A percentile compares a stretch with the other conserved stretches of the same genome.
phyloP scores from a whole-genome alignment of 208 protist genomes.

The Acanthamoeba castellanii region DNA sequence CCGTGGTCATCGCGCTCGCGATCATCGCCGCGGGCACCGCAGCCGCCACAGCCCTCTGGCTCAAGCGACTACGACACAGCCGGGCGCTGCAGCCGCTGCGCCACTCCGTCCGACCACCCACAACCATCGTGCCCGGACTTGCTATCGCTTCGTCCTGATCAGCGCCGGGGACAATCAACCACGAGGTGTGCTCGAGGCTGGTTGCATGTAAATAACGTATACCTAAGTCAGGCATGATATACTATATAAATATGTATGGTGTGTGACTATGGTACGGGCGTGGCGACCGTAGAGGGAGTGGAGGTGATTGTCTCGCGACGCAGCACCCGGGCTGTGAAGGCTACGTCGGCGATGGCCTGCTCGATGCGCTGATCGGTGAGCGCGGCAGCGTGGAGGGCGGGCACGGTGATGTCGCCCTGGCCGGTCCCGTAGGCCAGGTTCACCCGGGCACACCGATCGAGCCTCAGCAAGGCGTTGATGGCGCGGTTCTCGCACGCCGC shows the following conservation, averaged over 20 bases:
- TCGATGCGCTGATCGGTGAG: neutral
- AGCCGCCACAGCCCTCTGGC: neutral
- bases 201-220: neutral
- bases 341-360: neutral
- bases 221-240: neutral
- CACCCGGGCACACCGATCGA: neutral
- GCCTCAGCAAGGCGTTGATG: neutral
- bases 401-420: slow-evolving; percentile 12
- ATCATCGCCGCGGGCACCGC: neutral
- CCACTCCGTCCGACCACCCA: neutral
- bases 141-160: too few relatives aligned
- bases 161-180: too few relatives aligned
- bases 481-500: neutral
- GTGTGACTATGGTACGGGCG: neutral
- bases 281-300: neutral
- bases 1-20: neutral
- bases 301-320: neutral
- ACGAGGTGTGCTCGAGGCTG: too few relatives aligned
- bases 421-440: neutral
- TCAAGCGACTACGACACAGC: neutral
- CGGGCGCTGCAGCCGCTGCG: too few relatives aligned
- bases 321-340: neutral
- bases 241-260: too few relatives aligned
- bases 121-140: too few relatives aligned
- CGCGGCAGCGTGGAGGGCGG: neutral